Percentiles rank a stretch among this genome's conserved stretches.
phyloP scores from a whole-genome alignment of 768 basidiomycete species.

The Pleurotus tuoliensis region DNA sequence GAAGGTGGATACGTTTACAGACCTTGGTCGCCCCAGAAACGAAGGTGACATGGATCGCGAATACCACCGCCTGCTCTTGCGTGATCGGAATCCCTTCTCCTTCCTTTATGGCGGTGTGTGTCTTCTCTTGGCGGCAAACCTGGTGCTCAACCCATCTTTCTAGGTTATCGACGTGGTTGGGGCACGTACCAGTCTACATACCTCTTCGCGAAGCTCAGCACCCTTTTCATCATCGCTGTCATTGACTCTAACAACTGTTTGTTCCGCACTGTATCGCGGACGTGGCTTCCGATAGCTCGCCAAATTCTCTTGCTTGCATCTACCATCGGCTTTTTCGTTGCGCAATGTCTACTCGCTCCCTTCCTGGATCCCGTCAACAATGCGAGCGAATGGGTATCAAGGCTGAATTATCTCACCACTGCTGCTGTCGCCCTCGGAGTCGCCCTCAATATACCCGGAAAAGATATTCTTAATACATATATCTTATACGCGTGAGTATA shows the following conservation, averaged over 20 bases:
- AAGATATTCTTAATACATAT: slow-evolving; percentile 53
- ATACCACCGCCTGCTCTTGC: slow-evolving; percentile 60
- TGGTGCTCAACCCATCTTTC: slow-evolving; percentile 3
- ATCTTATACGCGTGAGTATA: slow-evolving; percentile 59
- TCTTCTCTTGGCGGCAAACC: neutral
- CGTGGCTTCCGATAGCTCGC: slow-evolving; percentile 50
- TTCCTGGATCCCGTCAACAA: slow-evolving; percentile 71
- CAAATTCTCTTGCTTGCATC: slow-evolving; percentile 58
- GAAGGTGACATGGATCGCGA: slow-evolving; percentile 59
- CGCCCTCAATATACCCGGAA: slow-evolving; percentile 53
- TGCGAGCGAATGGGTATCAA: slow-evolving; percentile 70
- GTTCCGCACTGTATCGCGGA: slow-evolving; percentile 53
- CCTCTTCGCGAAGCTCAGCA: slow-evolving; percentile 67
- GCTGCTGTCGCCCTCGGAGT: slow-evolving; percentile 61
- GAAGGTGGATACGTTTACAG: slow-evolving; percentile 61
- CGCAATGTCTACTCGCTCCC: slow-evolving; percentile 58
- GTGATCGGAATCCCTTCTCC: slow-evolving; percentile 63
- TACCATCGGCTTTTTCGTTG: slow-evolving; percentile 54
- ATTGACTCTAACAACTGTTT: slow-evolving; percentile 71
- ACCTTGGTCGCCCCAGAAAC: slow-evolving; percentile 61
- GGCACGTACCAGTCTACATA: slow-evolving; percentile 61
- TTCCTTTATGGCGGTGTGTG: slow-evolving; percentile 66
- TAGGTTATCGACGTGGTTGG: slow-evolving; percentile 71
- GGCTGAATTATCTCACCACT: slow-evolving; percentile 67
- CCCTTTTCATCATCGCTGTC: slow-evolving; percentile 60